Evolutionary conservation across 1,284 basidiomycete species (phyloP).

Genomic region (Peniophora sp.): DNA sequence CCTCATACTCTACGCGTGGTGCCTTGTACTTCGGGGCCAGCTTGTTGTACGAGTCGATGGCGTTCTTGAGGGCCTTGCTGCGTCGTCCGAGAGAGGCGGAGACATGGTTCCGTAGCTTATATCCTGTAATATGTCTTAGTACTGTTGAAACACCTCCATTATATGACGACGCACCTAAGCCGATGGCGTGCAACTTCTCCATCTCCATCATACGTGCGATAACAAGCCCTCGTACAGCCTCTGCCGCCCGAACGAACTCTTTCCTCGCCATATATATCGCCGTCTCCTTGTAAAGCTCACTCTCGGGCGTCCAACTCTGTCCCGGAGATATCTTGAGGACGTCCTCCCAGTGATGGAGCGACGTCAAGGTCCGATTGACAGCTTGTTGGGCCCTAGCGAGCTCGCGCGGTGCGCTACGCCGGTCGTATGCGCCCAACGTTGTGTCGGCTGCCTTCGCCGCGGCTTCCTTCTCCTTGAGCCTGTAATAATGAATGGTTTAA

Average conservation of each 20-base stretch:
- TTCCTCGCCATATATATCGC: constrained; percentile 8
- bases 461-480: too few species aligned
- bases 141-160: background rate
- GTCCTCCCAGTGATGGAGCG: constrained; percentile 7
- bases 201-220: constrained; percentile 18
- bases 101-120: constrained; percentile 17
- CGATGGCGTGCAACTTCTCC: constrained; percentile 15
- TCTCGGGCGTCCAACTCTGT: constrained; percentile 5
- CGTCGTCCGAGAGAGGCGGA: constrained; percentile 12
- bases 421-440: too few species aligned
- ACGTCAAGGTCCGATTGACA: background rate
- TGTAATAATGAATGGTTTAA: background rate
- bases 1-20: background rate
- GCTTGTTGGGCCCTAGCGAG: background rate
- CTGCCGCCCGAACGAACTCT: constrained; percentile 11
- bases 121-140: constrained; percentile 11
- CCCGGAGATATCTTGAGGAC: constrained; percentile 6
- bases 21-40: background rate
- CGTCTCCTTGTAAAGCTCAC: constrained; percentile 6
- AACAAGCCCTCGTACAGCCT: constrained; percentile 15
- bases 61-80: constrained; percentile 12
- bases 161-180: constrained; percentile 11
- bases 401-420: background rate
- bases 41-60: constrained; percentile 8
- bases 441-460: too few species aligned